phyloP scores from a whole-genome alignment of 2,329 filamentous ascomycete genomes.

The Talaromyces sp. region DNA sequence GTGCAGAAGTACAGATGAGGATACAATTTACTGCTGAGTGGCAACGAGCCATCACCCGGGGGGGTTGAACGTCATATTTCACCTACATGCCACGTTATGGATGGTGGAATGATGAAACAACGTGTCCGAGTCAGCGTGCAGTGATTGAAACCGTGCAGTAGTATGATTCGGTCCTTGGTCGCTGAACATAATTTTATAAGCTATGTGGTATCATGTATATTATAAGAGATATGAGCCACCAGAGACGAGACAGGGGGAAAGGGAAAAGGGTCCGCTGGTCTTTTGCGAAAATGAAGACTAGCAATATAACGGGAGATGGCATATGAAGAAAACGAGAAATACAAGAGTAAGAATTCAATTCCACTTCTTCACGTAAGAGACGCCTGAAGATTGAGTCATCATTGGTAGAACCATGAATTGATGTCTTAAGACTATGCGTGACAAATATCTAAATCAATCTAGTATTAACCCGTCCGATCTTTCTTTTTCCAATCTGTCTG shows the following conservation, averaged over 20 bases:
- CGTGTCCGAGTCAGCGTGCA: not conserved
- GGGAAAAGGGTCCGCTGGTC: conserved; percentile 1
- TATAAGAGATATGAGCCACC: not conserved
- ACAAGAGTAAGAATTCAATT: conserved; percentile 3
- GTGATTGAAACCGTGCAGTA: not conserved
- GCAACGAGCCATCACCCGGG: not conserved
- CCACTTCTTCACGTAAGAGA: not conserved
- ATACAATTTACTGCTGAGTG: not conserved
- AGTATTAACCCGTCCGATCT: not conserved
- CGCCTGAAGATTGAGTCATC: not conserved
- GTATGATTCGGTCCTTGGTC: conserved; percentile 1
- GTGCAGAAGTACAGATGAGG: not conserved
- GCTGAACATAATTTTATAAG: conserved; percentile 3
- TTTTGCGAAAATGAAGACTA: not conserved
- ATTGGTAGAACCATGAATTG: not conserved
- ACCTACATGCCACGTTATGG: not conserved
- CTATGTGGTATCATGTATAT: conserved; percentile 8
- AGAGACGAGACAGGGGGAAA: not conserved
- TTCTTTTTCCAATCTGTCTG: not conserved
- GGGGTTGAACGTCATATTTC: not conserved
- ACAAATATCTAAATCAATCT: not conserved
- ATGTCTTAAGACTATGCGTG: not conserved
- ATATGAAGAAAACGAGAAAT: conserved; percentile 7
- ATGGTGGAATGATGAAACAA: not conserved
- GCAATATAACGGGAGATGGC: conserved; percentile 1